phyloP scores from a whole-genome alignment of 495 filamentous ascomycete species.

The Hypoxylon crocopeplum region DNA sequence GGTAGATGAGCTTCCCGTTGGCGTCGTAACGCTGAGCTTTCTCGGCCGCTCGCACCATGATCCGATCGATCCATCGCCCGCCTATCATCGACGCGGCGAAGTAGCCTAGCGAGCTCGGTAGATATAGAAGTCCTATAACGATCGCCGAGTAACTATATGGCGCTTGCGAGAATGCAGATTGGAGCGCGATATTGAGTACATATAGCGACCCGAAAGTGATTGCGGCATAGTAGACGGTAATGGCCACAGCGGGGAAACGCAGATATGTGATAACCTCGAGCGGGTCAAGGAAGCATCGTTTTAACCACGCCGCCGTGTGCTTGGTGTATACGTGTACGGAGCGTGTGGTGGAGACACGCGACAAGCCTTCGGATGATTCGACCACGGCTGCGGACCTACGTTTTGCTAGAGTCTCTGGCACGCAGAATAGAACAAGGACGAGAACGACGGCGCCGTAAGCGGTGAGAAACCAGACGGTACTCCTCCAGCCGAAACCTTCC shows the following conservation, averaged over 20 bases:
- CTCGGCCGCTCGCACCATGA: conserved; percentile 84
- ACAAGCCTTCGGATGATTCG: conserved; percentile 40
- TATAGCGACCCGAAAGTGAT: conserved; percentile 86
- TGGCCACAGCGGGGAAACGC: conserved; percentile 76
- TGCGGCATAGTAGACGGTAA: conserved; percentile 82
- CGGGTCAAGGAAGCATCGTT: conserved; percentile 79
- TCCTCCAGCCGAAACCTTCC: conserved; percentile 77
- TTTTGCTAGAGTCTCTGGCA: conserved; percentile 71
- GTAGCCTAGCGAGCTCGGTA: conserved; percentile 83
- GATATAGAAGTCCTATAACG: conserved; percentile 82
- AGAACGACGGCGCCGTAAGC: conserved; percentile 75
- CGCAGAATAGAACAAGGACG: conserved; percentile 66
- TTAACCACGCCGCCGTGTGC: conserved; percentile 59
- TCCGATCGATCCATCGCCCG: conserved; percentile 85
- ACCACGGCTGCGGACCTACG: conserved; percentile 12
- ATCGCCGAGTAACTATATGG: conserved; percentile 80
- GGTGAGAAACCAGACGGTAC: conserved; percentile 85
- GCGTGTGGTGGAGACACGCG: conserved; percentile 67
- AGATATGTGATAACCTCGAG: conserved; percentile 79
- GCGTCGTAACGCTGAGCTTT: conserved; percentile 75
- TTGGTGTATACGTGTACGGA: conserved; percentile 64
- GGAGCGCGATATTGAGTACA: conserved; percentile 84
- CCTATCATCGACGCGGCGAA: conserved; percentile 74
- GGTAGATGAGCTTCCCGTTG: conserved; percentile 70
- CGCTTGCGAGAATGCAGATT: conserved; percentile 71